Conservation (phyloP, 352 stramenopile species). For the Phytophthora hibernalis region DNA sequence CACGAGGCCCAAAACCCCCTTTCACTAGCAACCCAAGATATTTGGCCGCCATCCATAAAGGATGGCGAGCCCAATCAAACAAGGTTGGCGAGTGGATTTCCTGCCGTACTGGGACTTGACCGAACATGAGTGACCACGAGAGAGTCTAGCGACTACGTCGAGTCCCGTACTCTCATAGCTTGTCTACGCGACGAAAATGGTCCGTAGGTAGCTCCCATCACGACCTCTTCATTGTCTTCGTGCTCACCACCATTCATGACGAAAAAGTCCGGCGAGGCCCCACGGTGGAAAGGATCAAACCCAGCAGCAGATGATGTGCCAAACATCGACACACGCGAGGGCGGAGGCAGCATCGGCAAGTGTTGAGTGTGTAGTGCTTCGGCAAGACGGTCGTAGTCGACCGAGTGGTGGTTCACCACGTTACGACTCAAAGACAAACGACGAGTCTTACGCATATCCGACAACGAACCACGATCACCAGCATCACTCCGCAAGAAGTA, state of each 20-base stretch:
- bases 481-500: slow-evolving; percentile 52
- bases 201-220: slow-evolving; percentile 46
- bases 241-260: slow-evolving; percentile 5
- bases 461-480: slow-evolving; percentile 24
- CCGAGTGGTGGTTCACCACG: slow-evolving; percentile 73
- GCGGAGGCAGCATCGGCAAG: slow-evolving; percentile 51
- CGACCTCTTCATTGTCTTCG: slow-evolving; percentile 36
- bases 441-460: slow-evolving; percentile 46
- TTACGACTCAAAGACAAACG: slow-evolving; percentile 51
- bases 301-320: slow-evolving; percentile 44
- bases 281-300: slow-evolving; percentile 33
- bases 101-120: no score
- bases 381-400: slow-evolving; percentile 57
- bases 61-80: no score
- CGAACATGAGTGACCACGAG: no score
- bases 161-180: no score
- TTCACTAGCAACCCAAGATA: no score
- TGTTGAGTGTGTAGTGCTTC: slow-evolving; percentile 43
- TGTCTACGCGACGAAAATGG: slow-evolving; percentile 25
- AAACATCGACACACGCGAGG: slow-evolving; percentile 72
- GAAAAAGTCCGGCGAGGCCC: no score
- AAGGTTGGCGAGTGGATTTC: no score
- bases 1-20: no score
- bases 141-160: no score
- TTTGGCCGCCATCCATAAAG: no score